Conservation (phyloP, 257 asterid species). For the Penstemon newberryi region DNA sequence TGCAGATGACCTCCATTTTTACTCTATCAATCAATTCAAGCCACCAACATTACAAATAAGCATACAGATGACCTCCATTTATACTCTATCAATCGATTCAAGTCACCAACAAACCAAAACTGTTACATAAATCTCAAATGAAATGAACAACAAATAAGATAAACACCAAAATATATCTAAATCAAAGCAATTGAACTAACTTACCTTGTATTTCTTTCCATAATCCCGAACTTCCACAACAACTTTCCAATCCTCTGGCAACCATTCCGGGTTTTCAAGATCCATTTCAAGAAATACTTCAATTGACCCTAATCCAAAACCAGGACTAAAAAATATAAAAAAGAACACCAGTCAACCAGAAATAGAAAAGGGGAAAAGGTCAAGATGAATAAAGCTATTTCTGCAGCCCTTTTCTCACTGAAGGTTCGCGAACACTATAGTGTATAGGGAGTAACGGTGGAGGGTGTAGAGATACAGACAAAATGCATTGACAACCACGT, state of each 20-base stretch:
- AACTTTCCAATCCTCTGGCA: slow-evolving; percentile 70
- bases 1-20: background rate
- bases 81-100: background rate
- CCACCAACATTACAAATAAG: slow-evolving; percentile 26
- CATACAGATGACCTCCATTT: background rate
- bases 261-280: slow-evolving; percentile 52
- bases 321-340: background rate
- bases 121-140: slow-evolving; percentile 13
- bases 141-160: slow-evolving; percentile 9
- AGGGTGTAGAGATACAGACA: slow-evolving; percentile 34
- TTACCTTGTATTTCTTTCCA: slow-evolving; percentile 65
- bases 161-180: slow-evolving; percentile 9
- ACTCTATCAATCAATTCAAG: background rate
- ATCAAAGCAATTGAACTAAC: slow-evolving; percentile 10
- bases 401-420: slow-evolving; percentile 19
- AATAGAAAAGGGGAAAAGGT: background rate
- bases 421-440: background rate
- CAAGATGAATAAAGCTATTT: background rate
- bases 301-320: slow-evolving; percentile 13
- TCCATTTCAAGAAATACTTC: slow-evolving; percentile 43
- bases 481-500: slow-evolving; percentile 49
- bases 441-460: background rate
- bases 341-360: background rate
- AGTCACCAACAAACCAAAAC: background rate
- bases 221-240: slow-evolving; percentile 36